Evolutionary conservation across 2,329 filamentous ascomycete species (phyloP).

Genomic region (Neonectria punicea): DNA sequence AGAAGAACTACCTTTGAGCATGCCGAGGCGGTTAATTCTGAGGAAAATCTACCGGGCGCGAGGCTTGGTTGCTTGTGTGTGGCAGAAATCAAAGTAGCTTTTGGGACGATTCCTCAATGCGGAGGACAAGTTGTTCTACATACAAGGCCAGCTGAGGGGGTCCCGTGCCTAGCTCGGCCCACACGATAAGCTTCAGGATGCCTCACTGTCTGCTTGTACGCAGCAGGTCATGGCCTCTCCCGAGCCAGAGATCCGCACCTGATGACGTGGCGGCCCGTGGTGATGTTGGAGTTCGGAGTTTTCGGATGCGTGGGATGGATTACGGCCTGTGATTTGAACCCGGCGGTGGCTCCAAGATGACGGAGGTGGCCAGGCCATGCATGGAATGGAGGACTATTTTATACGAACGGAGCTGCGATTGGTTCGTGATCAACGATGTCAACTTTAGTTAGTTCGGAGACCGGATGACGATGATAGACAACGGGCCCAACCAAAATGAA

Average conservation of each 20-base stretch:
- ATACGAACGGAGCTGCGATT: conserved; percentile 9
- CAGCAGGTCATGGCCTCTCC: background rate
- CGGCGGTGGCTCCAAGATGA: background rate
- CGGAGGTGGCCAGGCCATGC: background rate
- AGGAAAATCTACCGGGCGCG: background rate
- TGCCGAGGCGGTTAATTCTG: background rate
- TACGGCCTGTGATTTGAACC: conserved; percentile 15
- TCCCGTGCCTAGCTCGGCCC: background rate
- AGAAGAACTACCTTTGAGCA: conserved; percentile 90
- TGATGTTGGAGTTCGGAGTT: conserved; percentile 40
- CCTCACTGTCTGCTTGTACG: background rate
- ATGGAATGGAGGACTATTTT: background rate
- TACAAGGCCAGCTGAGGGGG: background rate
- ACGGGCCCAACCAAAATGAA: background rate
- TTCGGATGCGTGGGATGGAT: conserved; percentile 23
- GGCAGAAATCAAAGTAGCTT: background rate
- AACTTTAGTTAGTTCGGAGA: background rate
- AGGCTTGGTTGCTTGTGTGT: background rate
- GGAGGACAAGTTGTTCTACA: background rate
- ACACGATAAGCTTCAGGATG: background rate
- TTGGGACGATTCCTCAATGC: background rate
- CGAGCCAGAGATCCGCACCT: background rate
- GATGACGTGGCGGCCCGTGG: conserved; percentile 11
- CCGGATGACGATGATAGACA: background rate
- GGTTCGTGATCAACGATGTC: conserved; percentile 17